A percentile compares a stretch with the other conserved stretches of the same genome.
These are phyloP conservation scores for Alloteropsis angusta DNA, from an alignment of 202 grass and related monocot genomes.

Conservation along the genomic window DNA sequence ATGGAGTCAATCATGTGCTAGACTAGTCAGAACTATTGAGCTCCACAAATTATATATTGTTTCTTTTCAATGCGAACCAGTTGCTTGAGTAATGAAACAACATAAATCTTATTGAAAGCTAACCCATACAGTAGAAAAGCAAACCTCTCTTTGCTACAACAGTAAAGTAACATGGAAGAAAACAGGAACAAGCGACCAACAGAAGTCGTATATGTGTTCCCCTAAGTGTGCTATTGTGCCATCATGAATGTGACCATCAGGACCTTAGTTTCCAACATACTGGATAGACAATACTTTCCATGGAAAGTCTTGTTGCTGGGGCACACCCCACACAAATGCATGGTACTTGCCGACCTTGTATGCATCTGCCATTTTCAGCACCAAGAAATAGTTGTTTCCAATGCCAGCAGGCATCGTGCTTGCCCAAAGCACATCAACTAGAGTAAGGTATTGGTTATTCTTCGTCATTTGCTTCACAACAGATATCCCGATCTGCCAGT, in stretches of 20 bases:
- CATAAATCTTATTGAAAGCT: not conserved
- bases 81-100: not conserved
- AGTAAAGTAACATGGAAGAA: not conserved
- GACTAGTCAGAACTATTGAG: not conserved
- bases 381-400: not conserved
- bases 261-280: not conserved
- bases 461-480: not conserved
- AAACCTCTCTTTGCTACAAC: not conserved
- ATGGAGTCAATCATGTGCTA: not conserved
- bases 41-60: not conserved
- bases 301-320: not conserved
- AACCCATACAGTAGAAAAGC: not conserved
- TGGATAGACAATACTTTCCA: not conserved
- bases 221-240: not conserved
- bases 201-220: not conserved
- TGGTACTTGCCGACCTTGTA: not conserved
- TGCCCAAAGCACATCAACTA: not conserved
- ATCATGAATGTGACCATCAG: not conserved
- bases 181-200: not conserved
- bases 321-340: slow-evolving; percentile 24
- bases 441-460: not conserved
- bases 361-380: not conserved
- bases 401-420: not conserved
- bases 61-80: not conserved
- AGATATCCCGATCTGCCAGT: not conserved